Evolutionary conservation across 768 basidiomycete species (phyloP).

Genomic region (Pluteus cervinus): DNA sequence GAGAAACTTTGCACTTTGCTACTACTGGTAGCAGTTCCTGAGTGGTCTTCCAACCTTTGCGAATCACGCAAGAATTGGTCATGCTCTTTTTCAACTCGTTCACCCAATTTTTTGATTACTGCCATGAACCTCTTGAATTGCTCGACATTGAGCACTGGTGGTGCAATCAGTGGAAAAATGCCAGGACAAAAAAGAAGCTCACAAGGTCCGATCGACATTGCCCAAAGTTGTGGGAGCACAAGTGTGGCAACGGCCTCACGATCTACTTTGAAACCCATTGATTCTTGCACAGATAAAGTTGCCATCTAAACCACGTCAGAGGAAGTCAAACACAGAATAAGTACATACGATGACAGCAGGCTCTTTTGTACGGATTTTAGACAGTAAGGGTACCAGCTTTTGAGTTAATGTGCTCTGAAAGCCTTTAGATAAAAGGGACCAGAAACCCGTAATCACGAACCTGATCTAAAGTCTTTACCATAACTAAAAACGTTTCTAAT

Average conservation of each 20-base stretch:
- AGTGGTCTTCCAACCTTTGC: conserved; percentile 81
- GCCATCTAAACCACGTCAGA: conserved; percentile 55
- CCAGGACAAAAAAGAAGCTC: conserved; percentile 21
- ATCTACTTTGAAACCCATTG: conserved; percentile 94
- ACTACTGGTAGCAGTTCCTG: conserved; percentile 37
- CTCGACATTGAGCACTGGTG: conserved; percentile 64
- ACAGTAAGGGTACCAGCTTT: conserved; percentile 89
- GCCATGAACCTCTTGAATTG: conserved; percentile 94
- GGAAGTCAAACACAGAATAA: no score
- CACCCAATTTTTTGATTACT: conserved; percentile 69
- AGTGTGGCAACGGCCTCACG: conserved; percentile 87
- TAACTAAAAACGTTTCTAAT: conserved; percentile 70
- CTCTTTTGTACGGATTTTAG: conserved; percentile 94
- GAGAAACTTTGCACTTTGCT: conserved; percentile 25
- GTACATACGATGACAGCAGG: conserved; percentile 82
- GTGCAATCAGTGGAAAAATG: not conserved
- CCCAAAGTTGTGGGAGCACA: conserved; percentile 89
- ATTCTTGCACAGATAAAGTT: conserved; percentile 85
- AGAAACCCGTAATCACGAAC: conserved; percentile 26
- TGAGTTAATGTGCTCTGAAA: conserved; percentile 68
- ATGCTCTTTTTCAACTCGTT: conserved; percentile 91
- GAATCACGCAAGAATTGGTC: conserved; percentile 89
- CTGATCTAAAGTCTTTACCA: conserved; percentile 90
- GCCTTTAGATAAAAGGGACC: not conserved
- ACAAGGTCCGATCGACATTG: conserved; percentile 96